These are phyloP conservation scores for Fusarium dimerum DNA, from an alignment of 2,329 filamentous ascomycete genomes.

Conservation along the genomic window DNA sequence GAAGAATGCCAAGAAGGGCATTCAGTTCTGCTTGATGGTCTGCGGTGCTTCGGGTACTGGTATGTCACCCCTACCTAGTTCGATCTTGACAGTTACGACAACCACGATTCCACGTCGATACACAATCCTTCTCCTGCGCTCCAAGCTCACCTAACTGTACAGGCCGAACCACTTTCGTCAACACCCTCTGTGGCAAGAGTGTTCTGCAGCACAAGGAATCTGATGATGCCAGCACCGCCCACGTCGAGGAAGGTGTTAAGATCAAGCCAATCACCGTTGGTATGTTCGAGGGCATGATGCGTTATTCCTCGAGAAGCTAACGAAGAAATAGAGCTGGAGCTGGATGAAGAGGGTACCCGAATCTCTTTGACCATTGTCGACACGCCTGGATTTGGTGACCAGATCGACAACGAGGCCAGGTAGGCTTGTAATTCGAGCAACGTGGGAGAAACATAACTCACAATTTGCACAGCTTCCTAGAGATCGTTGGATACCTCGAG, in stretches of 20 bases:
- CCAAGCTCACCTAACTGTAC: conserved; percentile 23
- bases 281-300: conserved; percentile 42
- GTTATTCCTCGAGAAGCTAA: conserved; percentile 30
- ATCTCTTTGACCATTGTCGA: conserved; percentile 98
- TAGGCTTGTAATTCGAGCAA: conserved; percentile 43
- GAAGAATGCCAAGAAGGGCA: conserved; percentile 99
- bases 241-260: conserved; percentile 94
- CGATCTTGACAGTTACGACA: conserved; percentile 10
- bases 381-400: conserved; percentile 96
- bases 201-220: conserved; percentile 90
- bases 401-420: conserved; percentile 99
- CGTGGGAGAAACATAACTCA: conserved; percentile 9
- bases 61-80: conserved; percentile 52
- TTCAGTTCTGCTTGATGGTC: conserved; percentile 99
- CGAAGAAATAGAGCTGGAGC: conserved; percentile 70
- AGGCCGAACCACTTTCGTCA: conserved; percentile 99
- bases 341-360: conserved; percentile 97
- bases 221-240: conserved; percentile 84
- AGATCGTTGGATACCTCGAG: conserved; percentile 98
- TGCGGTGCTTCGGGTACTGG: conserved; percentile 98
- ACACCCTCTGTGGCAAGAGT: conserved; percentile 95
- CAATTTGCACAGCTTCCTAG: conserved; percentile 70
- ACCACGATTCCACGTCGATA: conserved; percentile 4
- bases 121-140: conserved; percentile 11
- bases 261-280: conserved; percentile 98